Conservation (phyloP, 2,329 filamentous ascomycete genomes). For the Raffaelea albimanens region DNA sequence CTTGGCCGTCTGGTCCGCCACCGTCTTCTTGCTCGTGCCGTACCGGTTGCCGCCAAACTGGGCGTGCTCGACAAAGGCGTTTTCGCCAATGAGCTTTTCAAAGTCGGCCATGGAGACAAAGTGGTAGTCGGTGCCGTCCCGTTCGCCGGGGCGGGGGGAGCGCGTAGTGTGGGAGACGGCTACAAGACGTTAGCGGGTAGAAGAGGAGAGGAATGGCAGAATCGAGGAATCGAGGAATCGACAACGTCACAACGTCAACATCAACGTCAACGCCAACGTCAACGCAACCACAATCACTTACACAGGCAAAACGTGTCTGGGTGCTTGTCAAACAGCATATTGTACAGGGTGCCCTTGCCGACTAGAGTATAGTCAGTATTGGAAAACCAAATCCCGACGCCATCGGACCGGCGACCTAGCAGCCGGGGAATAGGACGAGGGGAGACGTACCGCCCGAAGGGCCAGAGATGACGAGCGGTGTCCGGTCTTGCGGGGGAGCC, state of each 20-base stretch:
- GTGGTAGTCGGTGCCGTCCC: conserved; percentile 72
- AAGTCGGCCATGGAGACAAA: conserved; percentile 62
- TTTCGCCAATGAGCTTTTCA: conserved; percentile 52
- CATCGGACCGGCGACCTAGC: no score
- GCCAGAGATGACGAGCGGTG: conserved; percentile 69
- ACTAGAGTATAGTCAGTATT: conserved; percentile 25
- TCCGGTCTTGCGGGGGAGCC: conserved; percentile 34
- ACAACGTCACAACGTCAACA: neutral
- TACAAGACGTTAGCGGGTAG: neutral
- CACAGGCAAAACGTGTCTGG: conserved; percentile 13
- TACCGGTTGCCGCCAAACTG: conserved; percentile 80
- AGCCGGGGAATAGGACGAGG: neutral
- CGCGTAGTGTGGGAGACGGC: conserved; percentile 72
- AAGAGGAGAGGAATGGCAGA: conserved; percentile 6
- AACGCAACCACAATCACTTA: conserved; percentile 8
- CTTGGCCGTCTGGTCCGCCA: conserved; percentile 53
- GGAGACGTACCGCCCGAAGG: conserved; percentile 47
- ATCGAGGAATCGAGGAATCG: neutral
- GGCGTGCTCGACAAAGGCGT: conserved; percentile 77
- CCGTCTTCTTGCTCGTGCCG: conserved; percentile 68
- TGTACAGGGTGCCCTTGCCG: conserved; percentile 74
- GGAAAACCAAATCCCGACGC: no score
- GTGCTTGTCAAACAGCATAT: conserved; percentile 49
- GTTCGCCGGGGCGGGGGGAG: conserved; percentile 62
- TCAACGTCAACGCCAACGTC: neutral